Evolutionary conservation across 208 protist genomes (phyloP).

Genomic region (Strigomonas culicis): DNA sequence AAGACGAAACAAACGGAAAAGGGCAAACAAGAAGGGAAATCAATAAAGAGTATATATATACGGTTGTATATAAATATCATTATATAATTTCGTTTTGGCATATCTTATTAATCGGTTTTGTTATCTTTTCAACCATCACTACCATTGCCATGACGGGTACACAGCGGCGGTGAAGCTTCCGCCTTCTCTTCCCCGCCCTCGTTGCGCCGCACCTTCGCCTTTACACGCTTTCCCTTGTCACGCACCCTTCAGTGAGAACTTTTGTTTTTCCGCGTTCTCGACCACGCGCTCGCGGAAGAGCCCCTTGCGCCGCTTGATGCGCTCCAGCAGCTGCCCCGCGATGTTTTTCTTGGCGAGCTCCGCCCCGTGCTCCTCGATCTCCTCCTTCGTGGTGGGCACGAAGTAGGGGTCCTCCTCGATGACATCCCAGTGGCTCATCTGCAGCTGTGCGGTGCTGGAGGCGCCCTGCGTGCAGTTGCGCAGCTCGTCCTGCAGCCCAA

Average conservation of each 20-base stretch:
- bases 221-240: constrained; percentile 15
- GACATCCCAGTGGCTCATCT: constrained; percentile 93
- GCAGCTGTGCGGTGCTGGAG: constrained; percentile 93
- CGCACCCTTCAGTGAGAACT: constrained; percentile 87
- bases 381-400: constrained; percentile 95
- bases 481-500: constrained; percentile 96
- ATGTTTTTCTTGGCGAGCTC: constrained; percentile 88
- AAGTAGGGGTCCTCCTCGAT: constrained; percentile 96
- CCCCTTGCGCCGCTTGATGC: constrained; percentile 83
- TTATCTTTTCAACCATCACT: not conserved
- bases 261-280: constrained; percentile 87
- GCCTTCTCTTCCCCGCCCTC: not conserved
- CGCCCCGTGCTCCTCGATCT: constrained; percentile 94
- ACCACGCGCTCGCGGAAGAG: constrained; percentile 81
- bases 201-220: not conserved
- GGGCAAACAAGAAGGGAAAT: not conserved
- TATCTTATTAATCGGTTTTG: not conserved
- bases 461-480: constrained; percentile 94
- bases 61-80: constrained; percentile 10
- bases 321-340: constrained; percentile 77
- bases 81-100: constrained; percentile 6
- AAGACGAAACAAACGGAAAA: not conserved
- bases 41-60: not conserved
- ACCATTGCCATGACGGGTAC: not conserved
- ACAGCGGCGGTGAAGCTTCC: not conserved